A percentile compares a stretch with the other conserved stretches of the same genome.
Conservation (phyloP, 371 early-diverging fungal species). For the Dinochytrium kinnereticum region DNA sequence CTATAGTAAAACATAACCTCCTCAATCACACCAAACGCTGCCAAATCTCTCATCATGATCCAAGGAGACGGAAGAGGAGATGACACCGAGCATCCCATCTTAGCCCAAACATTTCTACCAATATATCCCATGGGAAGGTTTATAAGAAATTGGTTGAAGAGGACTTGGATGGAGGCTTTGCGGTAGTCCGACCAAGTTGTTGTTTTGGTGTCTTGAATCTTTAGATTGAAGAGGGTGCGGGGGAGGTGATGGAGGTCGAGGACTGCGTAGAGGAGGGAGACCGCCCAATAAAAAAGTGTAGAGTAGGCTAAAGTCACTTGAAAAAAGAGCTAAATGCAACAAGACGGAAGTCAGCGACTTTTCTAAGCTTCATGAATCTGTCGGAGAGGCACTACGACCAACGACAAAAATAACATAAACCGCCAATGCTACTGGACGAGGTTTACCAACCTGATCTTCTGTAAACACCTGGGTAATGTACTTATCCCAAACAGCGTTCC, state of each 20-base stretch:
- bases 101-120: background rate
- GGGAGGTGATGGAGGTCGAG: conserved; percentile 18
- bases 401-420: background rate
- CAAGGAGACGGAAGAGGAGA: conserved; percentile 36
- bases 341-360: background rate
- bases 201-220: conserved; percentile 17
- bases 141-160: conserved; percentile 21
- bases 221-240: background rate
- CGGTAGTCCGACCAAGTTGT: background rate
- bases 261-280: conserved; percentile 9
- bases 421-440: background rate
- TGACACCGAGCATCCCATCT: background rate
- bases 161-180: conserved; percentile 16
- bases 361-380: too few species aligned
- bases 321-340: conserved; percentile 10
- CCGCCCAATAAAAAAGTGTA: conserved; percentile 5
- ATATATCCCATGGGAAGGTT: conserved; percentile 17
- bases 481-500: conserved; percentile 8
- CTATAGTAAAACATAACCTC: conserved; percentile 67
- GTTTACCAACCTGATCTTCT: background rate
- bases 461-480: background rate
- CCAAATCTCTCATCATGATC: conserved; percentile 46
- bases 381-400: background rate
- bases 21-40: conserved; percentile 59
- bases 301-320: conserved; percentile 9